Conservation (phyloP, 2,329 filamentous ascomycete genomes). For the Apiospora saccharicola region DNA sequence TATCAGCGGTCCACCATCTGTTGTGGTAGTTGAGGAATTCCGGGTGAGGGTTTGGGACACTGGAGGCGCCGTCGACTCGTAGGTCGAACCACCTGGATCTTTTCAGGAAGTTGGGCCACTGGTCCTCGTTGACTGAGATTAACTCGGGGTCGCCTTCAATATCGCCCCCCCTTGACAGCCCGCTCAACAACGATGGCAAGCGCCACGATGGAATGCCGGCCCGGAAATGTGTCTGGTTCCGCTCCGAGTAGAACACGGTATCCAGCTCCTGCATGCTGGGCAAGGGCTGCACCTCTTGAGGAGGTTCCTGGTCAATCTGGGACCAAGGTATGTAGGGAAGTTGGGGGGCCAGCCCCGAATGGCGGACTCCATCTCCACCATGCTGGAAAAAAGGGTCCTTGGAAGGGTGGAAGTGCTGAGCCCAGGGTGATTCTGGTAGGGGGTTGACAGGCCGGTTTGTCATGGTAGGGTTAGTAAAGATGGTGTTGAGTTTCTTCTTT, state of each 20-base stretch:
- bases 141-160: neutral
- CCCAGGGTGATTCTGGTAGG: slow-evolving; percentile 26
- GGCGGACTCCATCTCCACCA: neutral
- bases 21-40: neutral
- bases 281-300: neutral
- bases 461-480: neutral
- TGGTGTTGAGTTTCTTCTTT: neutral
- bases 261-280: slow-evolving; percentile 13
- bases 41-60: slow-evolving; percentile 19
- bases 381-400: slow-evolving; percentile 2
- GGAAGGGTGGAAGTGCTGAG: slow-evolving; percentile 22
- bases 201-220: slow-evolving; percentile 25
- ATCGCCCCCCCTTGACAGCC: neutral
- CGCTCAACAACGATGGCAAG: neutral
- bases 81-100: slow-evolving; percentile 25
- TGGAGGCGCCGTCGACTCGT: neutral
- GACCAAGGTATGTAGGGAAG: neutral
- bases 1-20: slow-evolving; percentile 28
- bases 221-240: neutral
- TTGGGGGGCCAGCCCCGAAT: slow-evolving; percentile 24
- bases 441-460: neutral
- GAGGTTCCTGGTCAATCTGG: neutral
- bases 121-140: slow-evolving; percentile 13
- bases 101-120: slow-evolving; percentile 21
- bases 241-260: slow-evolving; percentile 23